phyloP scores from a whole-genome alignment of 2,329 filamentous ascomycete genomes.

The Hortaea sp. region DNA sequence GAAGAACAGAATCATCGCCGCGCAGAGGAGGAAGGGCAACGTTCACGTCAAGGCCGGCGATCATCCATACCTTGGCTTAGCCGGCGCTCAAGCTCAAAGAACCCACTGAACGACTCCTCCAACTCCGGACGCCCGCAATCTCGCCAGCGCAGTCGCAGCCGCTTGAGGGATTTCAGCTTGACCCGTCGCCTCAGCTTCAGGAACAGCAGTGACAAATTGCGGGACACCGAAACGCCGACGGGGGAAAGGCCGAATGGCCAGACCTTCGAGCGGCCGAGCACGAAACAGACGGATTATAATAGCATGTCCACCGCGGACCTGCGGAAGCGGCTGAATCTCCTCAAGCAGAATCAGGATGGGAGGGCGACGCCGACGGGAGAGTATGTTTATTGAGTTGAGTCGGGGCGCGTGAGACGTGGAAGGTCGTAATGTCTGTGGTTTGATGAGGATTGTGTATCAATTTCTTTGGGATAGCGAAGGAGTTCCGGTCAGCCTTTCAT shows the following conservation, averaged over 20 bases:
- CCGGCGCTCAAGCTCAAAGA: conserved; percentile 1
- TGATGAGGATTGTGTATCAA: too few species aligned
- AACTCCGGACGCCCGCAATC: conserved; percentile 11
- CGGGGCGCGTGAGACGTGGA: background rate
- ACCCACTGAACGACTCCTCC: background rate
- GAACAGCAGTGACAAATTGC: conserved; percentile 7
- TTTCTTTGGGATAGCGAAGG: too few species aligned
- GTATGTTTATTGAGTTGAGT: background rate
- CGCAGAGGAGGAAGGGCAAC: background rate
- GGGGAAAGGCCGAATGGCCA: background rate
- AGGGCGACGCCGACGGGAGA: conserved; percentile 1
- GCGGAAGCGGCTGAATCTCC: conserved; percentile 66
- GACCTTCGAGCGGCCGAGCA: conserved; percentile 1
- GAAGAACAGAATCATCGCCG: background rate
- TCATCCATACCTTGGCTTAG: conserved; percentile 5
- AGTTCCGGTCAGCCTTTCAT: too few species aligned
- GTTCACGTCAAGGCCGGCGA: conserved; percentile 2
- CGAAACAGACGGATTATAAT: conserved; percentile 3
- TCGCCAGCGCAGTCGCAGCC: conserved; percentile 8
- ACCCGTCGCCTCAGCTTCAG: conserved; percentile 19
- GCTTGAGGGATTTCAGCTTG: conserved; percentile 13
- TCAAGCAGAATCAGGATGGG: conserved; percentile 26
- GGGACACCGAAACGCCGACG: background rate
- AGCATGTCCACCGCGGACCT: conserved; percentile 31
- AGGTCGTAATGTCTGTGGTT: background rate